These are phyloP conservation scores for Sarocladiaceae sp. DNA, from an alignment of 2,329 filamentous ascomycete genomes.

Conservation along the genomic window DNA sequence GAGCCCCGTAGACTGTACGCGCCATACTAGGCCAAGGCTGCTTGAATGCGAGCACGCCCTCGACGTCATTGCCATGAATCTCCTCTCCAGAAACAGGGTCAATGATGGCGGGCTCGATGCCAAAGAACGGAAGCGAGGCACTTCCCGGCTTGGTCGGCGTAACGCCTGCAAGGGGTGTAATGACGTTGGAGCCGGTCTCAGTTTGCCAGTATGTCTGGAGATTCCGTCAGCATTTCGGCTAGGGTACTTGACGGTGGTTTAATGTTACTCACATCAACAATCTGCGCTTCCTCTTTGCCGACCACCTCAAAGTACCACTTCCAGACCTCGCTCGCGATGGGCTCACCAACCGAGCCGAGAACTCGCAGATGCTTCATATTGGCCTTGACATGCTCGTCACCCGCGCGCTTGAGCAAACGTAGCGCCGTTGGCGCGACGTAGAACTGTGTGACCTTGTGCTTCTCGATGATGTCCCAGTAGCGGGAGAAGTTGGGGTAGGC, in stretches of 20 bases:
- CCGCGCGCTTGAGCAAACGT: conserved; percentile 88
- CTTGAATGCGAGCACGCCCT: conserved; percentile 95
- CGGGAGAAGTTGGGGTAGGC: conserved; percentile 96
- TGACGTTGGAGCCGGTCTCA: conserved; percentile 94
- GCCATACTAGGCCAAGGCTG: conserved; percentile 98
- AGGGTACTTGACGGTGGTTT: not conserved
- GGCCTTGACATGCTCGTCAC: conserved; percentile 84
- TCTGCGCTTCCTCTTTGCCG: conserved; percentile 85
- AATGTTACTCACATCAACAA: conserved; percentile 75
- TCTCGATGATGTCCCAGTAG: conserved; percentile 97
- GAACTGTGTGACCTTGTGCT: conserved; percentile 94
- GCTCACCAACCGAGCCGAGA: conserved; percentile 91
- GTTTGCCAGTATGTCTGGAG: conserved; percentile 98
- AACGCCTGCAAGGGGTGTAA: conserved; percentile 84
- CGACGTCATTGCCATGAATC: conserved; percentile 90
- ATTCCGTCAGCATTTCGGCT: conserved; percentile 14
- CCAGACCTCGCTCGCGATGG: conserved; percentile 96
- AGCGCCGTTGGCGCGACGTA: conserved; percentile 96
- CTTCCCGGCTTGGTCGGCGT: conserved; percentile 96
- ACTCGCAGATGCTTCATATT: conserved; percentile 86
- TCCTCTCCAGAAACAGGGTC: conserved; percentile 93
- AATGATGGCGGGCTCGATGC: conserved; percentile 94
- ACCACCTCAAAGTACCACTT: conserved; percentile 99
- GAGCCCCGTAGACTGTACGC: conserved; percentile 92
- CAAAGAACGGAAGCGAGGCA: conserved; percentile 95